Conservation (phyloP, 2,329 filamentous ascomycete species). For the Exophiala spinifera region DNA sequence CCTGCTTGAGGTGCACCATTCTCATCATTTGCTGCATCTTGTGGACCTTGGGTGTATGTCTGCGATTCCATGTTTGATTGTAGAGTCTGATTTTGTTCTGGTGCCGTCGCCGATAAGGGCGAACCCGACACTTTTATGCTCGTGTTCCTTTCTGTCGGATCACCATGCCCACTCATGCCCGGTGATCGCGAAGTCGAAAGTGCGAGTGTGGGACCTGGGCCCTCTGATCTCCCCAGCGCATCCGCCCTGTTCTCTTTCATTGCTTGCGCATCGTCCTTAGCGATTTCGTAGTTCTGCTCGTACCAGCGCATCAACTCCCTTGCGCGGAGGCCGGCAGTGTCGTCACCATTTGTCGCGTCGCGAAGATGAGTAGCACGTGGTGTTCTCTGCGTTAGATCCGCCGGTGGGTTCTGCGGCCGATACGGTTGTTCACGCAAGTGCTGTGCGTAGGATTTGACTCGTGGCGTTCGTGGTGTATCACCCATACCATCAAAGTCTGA, state of each 20-base stretch:
- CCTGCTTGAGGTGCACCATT: background rate
- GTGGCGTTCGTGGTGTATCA: conserved; percentile 21
- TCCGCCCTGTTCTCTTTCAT: background rate
- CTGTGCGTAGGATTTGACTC: conserved; percentile 26
- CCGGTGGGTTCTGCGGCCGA: background rate
- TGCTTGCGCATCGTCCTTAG: background rate
- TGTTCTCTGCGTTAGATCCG: background rate
- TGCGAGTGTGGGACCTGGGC: background rate
- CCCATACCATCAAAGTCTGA: conserved; percentile 27
- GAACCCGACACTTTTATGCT: background rate
- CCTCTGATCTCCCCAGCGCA: background rate
- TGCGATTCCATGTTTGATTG: background rate
- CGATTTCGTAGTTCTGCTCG: background rate
- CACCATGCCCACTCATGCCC: background rate
- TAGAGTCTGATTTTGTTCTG: background rate
- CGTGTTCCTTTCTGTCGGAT: background rate
- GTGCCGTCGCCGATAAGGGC: too few species aligned
- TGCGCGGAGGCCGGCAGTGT: background rate
- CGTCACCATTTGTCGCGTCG: conserved; percentile 1
- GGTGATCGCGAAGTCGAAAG: background rate
- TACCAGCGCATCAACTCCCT: background rate
- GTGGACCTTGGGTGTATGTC: background rate
- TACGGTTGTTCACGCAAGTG: conserved; percentile 26
- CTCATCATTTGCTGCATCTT: background rate
- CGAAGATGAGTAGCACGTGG: background rate